Conservation (phyloP, 495 filamentous ascomycete genomes). For the Glutinoglossum americanum region DNA sequence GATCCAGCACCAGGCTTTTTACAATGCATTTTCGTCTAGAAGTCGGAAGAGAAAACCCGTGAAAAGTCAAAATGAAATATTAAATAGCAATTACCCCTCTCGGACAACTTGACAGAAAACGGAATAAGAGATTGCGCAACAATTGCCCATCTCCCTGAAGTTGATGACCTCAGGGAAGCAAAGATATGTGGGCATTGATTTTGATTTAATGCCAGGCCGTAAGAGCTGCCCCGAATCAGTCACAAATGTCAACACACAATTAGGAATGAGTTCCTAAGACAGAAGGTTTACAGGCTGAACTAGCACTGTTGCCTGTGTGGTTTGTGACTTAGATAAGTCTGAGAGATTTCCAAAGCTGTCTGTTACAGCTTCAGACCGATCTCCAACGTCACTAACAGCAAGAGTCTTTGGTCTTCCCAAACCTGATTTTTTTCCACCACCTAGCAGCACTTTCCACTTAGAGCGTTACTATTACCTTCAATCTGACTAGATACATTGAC, state of each 20-base stretch:
- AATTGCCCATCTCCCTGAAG: not conserved
- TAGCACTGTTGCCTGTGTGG: not conserved
- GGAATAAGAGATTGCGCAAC: not conserved
- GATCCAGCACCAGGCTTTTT: not conserved
- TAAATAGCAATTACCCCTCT: constrained; percentile 1
- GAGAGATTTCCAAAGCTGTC: not conserved
- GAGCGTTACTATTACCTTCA: constrained; percentile 19
- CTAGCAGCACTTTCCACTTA: constrained; percentile 72
- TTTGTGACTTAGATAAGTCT: not conserved
- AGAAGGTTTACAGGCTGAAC: not conserved
- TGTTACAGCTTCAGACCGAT: not conserved
- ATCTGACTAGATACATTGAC: constrained; percentile 50
- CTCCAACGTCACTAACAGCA: not conserved
- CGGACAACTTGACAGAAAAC: not conserved
- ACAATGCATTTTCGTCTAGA: not conserved
- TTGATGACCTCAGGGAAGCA: not conserved
- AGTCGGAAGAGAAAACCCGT: not conserved
- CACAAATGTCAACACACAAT: not conserved
- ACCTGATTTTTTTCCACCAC: not conserved
- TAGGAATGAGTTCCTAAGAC: not conserved
- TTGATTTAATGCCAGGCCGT: not conserved
- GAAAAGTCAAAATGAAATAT: not conserved
- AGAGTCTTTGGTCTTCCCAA: not conserved
- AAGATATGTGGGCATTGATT: not conserved
- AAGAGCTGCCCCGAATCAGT: not conserved